phyloP scores from a whole-genome alignment of 2,329 filamentous ascomycete species.

The Alternaria angustiovoidea region DNA sequence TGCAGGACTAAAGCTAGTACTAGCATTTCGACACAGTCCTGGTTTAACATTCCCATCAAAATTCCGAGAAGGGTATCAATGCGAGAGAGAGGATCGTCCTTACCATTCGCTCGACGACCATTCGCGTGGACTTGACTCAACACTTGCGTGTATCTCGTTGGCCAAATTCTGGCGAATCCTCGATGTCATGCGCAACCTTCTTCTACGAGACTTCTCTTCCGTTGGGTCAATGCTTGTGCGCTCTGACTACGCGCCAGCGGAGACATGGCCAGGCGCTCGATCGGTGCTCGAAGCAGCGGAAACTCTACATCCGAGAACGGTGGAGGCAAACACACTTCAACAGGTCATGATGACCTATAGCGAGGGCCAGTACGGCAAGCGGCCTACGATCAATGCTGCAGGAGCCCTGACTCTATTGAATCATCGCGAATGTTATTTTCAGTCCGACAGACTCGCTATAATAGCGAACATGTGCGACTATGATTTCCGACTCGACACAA shows the following conservation, averaged over 20 bases:
- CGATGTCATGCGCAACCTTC: too few species aligned
- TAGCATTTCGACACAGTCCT: not conserved
- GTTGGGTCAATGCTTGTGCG: too few species aligned
- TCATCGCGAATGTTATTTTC: not conserved
- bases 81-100: not conserved
- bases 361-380: not conserved
- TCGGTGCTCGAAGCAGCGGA: not conserved
- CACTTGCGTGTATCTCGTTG: too few species aligned
- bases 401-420: not conserved
- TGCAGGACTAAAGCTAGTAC: not conserved
- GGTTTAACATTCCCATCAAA: not conserved
- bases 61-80: not conserved
- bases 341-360: not conserved
- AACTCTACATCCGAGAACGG: not conserved
- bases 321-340: not conserved
- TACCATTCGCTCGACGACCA: not conserved
- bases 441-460: not conserved
- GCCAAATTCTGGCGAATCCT: too few species aligned
- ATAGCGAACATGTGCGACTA: not conserved
- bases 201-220: too few species aligned
- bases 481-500: not conserved
- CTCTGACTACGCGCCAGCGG: too few species aligned
- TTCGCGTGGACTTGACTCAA: not conserved
- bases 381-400: not conserved
- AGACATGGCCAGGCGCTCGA: not conserved